Evolutionary conservation across 768 basidiomycete species (phyloP).

Genomic region (Psilocybe subaeruginosa): DNA sequence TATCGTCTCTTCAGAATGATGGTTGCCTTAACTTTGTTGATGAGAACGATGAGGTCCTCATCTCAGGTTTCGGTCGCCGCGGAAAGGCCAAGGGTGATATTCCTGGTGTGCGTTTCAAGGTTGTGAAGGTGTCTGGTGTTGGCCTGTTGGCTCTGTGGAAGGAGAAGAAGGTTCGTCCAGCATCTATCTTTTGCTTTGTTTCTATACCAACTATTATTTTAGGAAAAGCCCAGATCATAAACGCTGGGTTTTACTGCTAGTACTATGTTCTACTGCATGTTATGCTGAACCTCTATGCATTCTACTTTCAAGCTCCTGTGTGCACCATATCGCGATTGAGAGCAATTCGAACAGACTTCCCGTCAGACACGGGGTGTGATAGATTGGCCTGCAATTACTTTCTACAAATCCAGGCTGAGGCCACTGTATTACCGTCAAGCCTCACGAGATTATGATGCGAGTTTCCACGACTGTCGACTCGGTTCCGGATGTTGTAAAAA

Average conservation of each 20-base stretch:
- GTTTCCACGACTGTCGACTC: no score
- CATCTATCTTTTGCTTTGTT: background rate
- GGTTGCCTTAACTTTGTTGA: slow-evolving; percentile 99
- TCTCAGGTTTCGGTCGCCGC: slow-evolving; percentile 99
- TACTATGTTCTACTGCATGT: slow-evolving; percentile 12
- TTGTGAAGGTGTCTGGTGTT: slow-evolving; percentile 99
- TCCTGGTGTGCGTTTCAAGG: slow-evolving; percentile 99
- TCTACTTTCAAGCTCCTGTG: slow-evolving; percentile 5
- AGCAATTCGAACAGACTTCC: background rate
- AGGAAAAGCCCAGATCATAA: slow-evolving; percentile 79
- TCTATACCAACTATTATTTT: slow-evolving; percentile 16
- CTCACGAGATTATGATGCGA: no score
- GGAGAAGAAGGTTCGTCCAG: slow-evolving; percentile 88
- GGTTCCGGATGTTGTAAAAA: no score
- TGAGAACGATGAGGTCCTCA: slow-evolving; percentile 99
- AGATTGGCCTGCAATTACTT: background rate
- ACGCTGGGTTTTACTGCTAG: slow-evolving; percentile 16
- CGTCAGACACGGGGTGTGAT: no score
- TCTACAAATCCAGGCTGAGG: background rate
- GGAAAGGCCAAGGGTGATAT: slow-evolving; percentile 99
- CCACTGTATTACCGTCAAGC: no score
- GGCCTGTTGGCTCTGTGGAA: slow-evolving; percentile 98
- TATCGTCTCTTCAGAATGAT: slow-evolving; percentile 65
- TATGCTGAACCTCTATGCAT: slow-evolving; percentile 17
- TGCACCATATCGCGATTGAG: background rate